Percentiles rank a stretch among this genome's conserved stretches.
Evolutionary conservation across 202 grass and related monocot species (phyloP).

Genomic region (Brachypodium distachyon): DNA sequence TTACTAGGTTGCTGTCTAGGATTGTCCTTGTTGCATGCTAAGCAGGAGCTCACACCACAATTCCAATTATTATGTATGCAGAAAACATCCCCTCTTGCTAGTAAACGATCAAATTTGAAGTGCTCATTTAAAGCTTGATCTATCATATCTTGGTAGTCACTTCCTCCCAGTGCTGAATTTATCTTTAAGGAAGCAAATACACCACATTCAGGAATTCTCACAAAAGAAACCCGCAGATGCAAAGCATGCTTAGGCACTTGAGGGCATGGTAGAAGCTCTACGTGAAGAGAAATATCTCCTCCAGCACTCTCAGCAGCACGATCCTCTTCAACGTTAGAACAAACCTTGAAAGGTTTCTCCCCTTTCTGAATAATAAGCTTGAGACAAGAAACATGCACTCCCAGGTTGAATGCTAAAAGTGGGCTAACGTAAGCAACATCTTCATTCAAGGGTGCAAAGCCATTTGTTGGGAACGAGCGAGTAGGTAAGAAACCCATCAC

Average conservation of each 20-base stretch:
- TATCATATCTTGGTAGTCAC: slow-evolving; percentile 77
- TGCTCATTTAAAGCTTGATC: slow-evolving; percentile 73
- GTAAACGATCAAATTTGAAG: slow-evolving; percentile 72
- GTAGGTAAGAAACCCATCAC: slow-evolving; percentile 67
- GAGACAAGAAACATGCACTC: slow-evolving; percentile 68
- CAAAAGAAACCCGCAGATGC: slow-evolving; percentile 74
- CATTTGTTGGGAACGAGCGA: slow-evolving; percentile 24
- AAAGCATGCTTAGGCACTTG: slow-evolving; percentile 66
- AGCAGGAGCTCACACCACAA: slow-evolving; percentile 48
- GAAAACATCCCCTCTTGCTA: slow-evolving; percentile 87
- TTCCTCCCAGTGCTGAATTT: slow-evolving; percentile 45
- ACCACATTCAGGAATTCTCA: slow-evolving; percentile 89
- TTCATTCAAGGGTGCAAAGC: slow-evolving; percentile 11
- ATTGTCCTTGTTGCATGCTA: slow-evolving; percentile 48
- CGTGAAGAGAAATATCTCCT: slow-evolving; percentile 31
- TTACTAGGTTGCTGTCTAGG: slow-evolving; percentile 22
- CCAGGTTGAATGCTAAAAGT: slow-evolving; percentile 84
- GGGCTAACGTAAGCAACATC: slow-evolving; percentile 71
- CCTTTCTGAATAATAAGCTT: slow-evolving; percentile 55
- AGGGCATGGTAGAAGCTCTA: slow-evolving; percentile 69
- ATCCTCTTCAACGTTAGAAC: slow-evolving; percentile 16
- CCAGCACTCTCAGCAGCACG: not conserved
- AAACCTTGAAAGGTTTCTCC: slow-evolving; percentile 45
- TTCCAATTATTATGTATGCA: slow-evolving; percentile 62
- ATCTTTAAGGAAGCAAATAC: slow-evolving; percentile 68